Base-by-base conservation (phyloP, 2,329 filamentous ascomycete species). In the Penicillium nordicum region DNA sequence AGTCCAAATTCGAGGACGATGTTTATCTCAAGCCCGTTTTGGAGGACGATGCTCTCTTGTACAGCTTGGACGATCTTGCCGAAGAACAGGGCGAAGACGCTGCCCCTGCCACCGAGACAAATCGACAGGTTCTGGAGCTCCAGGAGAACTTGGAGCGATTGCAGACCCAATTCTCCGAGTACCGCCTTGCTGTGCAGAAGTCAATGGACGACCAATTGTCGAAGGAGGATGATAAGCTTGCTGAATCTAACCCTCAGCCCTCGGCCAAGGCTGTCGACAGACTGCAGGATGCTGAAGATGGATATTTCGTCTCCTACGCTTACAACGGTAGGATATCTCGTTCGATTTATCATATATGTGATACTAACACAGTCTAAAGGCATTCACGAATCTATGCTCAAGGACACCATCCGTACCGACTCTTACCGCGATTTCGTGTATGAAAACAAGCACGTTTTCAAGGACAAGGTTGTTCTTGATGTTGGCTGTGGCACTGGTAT, bases 361-460 rank as follows among this genome's bases (percentile, higher is more conserved):
- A 47, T 43, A 16, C 61, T 65, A 53, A 63, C 29, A 41, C 32
- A 3, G 14, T 36, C 7, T 18, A n/a, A 69, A 89, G 90, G 91
- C 55, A 97, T 97, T 54, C 92, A 97, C 72, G 91, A 96, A 71
- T 92, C 89, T 8, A 97, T 97, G 92, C 82, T 97, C 60, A 96
- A 96, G 72, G 92, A 97, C 69, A 81, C 84, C 0, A 82, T 96
- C 40, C 88, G 92, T 50, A 97, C 92, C 11, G 89, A 96, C 67
- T 88, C 90, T 3, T 97, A 97, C 76, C 86, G 92, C 44, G 92
- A 97, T 75, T 96, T 97, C 72, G 92, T 97, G 68, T 96, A 97
- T 77, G 85, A 87, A 63, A 91, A 97, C 78, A 94, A 96, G 74
- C 80, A 90, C 63, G 78, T 96, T 4, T 96, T 97, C 75, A 85